Base-by-base conservation (phyloP, 2,329 filamentous ascomycete genomes). In the Diaporthe capsici region DNA sequence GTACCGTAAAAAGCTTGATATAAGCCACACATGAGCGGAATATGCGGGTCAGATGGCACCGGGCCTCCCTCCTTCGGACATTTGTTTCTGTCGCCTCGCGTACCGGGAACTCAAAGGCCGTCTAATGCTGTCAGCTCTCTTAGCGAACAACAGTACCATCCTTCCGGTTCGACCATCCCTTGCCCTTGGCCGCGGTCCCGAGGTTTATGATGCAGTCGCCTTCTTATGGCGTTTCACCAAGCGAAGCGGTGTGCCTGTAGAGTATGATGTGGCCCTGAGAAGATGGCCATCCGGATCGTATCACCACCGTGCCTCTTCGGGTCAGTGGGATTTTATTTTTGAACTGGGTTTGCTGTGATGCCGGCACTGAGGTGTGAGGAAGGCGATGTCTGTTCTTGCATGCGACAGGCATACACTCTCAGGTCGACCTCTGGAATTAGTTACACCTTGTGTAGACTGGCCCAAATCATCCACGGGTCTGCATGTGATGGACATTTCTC, bases 51-150 rank as follows among this genome's bases (percentile, higher is more conserved):
- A 13, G 25, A 51, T 53, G 31, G 31, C 9, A 31, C 25, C 7
- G 6, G 47, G 42, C 7, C 34, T 28, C 44, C 63, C 39, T 25
- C 34, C 58, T 13, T 31, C n/a, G 63, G 63, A 25, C 22, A 31
- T 39, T 68, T 53, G 31, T 53, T 53, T 39, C 22, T 53, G 42
- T 37, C n/a, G 63, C 63, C 47, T 53, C 31, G 63, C 31, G 20
- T 51, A 6, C 10, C 25, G 65, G n/a, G n/a, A 42, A 13, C 7
- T 2, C 12, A 8, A 25, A 51, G 31, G 22, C 22, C 12, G 44
- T 28, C 22, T 12, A 12, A 39, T 7, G 13, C 65, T 39, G 65
- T 28, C 34, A 53, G 47, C 65, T 9, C 6, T 3, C 13, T 49
- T n/a, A 42, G 17, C 61, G n/a, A 34, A 7, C 42, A 31, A 34